These are phyloP conservation scores for Cordia subcordata DNA, from an alignment of 257 asterid genomes.

Conservation along the genomic window DNA sequence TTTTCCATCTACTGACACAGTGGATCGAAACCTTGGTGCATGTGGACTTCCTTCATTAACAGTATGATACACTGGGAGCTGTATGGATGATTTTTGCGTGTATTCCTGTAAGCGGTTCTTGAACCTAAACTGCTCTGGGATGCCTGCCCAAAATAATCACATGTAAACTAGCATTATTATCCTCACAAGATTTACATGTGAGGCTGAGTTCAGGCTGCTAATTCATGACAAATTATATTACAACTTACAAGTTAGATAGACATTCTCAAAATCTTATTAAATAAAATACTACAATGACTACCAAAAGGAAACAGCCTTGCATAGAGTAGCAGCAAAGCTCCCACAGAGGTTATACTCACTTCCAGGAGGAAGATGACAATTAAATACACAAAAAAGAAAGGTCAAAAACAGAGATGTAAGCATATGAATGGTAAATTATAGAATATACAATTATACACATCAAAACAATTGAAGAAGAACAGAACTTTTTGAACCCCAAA, in stretches of 20 bases:
- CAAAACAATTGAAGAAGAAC: too few species aligned
- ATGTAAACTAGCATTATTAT: background rate
- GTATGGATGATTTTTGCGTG: conserved; percentile 10
- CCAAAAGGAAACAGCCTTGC: too few species aligned
- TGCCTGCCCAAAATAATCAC: conserved; percentile 3
- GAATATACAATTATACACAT: too few species aligned
- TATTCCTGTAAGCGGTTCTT: conserved; percentile 30
- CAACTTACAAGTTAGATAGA: background rate
- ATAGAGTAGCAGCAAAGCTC: too few species aligned
- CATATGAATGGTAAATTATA: too few species aligned
- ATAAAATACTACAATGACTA: too few species aligned
- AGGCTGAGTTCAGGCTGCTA: background rate
- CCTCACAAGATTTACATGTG: background rate
- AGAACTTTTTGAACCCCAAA: too few species aligned
- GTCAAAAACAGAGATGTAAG: too few species aligned
- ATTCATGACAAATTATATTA: background rate
- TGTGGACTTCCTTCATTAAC: conserved; percentile 21
- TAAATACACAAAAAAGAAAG: too few species aligned
- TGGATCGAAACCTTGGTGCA: conserved; percentile 31
- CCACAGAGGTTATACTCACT: too few species aligned
- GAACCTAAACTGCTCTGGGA: background rate
- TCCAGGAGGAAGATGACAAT: too few species aligned
- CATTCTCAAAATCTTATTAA: too few species aligned
- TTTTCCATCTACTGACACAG: conserved; percentile 40
- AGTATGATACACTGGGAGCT: conserved; percentile 19